These are phyloP conservation scores for Paecilomyces dactylethromorphus DNA, from an alignment of 2,329 filamentous ascomycete genomes.

Conservation along the genomic window DNA sequence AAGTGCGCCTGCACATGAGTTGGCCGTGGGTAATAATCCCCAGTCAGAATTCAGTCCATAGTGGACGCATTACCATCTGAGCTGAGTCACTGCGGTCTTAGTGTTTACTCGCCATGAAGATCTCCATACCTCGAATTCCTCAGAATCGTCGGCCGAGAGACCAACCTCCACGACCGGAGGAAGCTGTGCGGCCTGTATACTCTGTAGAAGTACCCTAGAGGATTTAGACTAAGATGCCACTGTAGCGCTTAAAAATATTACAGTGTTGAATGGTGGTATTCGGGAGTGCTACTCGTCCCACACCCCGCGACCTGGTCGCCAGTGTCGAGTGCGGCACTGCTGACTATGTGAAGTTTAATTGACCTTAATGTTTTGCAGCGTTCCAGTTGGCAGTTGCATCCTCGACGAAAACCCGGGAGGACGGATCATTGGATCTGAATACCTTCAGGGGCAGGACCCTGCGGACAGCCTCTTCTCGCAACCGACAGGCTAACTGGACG, in stretches of 20 bases:
- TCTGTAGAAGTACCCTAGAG: background rate
- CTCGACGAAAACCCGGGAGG: background rate
- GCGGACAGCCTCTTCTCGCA: background rate
- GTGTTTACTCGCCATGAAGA: background rate
- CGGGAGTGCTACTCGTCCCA: background rate
- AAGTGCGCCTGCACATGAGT: background rate
- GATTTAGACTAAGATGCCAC: background rate
- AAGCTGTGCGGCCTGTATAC: background rate
- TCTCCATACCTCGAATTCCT: background rate
- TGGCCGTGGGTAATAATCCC: background rate
- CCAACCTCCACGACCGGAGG: background rate
- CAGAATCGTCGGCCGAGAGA: background rate
- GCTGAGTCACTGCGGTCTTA: background rate
- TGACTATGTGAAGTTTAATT: background rate
- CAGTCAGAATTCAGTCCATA: background rate
- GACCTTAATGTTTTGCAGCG: background rate
- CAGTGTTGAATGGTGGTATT: background rate
- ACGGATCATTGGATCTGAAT: background rate
- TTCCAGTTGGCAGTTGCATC: background rate
- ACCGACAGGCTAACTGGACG: slow-evolving; percentile 3
- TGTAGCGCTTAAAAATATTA: background rate
- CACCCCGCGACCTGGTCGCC: background rate
- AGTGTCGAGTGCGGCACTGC: background rate
- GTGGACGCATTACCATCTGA: background rate
- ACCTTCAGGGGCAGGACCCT: background rate